phyloP scores from a whole-genome alignment of 202 grass and related monocot genomes.

The Cymbopogon flexuosus region DNA sequence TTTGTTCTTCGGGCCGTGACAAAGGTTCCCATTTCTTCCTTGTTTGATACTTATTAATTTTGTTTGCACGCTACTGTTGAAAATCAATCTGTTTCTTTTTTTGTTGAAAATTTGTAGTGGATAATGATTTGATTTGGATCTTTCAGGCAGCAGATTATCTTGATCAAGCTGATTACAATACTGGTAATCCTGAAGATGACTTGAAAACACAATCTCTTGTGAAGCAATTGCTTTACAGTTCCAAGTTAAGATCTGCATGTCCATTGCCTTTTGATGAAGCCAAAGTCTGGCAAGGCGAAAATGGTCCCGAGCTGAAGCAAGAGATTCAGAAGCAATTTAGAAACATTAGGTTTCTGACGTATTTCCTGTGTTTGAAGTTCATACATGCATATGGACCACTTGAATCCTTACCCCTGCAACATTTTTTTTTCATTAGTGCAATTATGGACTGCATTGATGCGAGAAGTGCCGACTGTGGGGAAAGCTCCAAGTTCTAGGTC shows the following conservation, averaged over 20 bases:
- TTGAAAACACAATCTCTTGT: conserved; percentile 80
- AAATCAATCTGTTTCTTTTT: neutral
- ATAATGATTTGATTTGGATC: conserved; percentile 23
- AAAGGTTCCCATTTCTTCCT: conserved; percentile 54
- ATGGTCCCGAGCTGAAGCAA: conserved; percentile 71
- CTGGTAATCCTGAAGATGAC: conserved; percentile 78
- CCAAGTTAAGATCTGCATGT: conserved; percentile 67
- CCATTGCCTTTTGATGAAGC: conserved; percentile 91
- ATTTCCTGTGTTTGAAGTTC: neutral
- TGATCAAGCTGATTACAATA: conserved; percentile 90
- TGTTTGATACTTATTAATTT: neutral
- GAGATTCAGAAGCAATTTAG: conserved; percentile 92
- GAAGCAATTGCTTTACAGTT: conserved; percentile 67
- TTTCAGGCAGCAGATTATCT: conserved; percentile 89
- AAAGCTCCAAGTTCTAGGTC: conserved; percentile 95
- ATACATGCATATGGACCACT: neutral
- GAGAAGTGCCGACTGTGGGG: conserved; percentile 98
- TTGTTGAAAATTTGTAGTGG: neutral
- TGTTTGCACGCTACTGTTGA: neutral
- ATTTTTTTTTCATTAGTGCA: conserved; percentile 44
- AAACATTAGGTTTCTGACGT: conserved; percentile 71
- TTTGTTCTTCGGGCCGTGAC: conserved; percentile 92
- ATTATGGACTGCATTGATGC: conserved; percentile 90
- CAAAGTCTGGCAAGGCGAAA: conserved; percentile 90
- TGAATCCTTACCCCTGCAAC: neutral